These are phyloP conservation scores for Suillus paluster DNA, from an alignment of 768 basidiomycete species.

Conservation along the genomic window DNA sequence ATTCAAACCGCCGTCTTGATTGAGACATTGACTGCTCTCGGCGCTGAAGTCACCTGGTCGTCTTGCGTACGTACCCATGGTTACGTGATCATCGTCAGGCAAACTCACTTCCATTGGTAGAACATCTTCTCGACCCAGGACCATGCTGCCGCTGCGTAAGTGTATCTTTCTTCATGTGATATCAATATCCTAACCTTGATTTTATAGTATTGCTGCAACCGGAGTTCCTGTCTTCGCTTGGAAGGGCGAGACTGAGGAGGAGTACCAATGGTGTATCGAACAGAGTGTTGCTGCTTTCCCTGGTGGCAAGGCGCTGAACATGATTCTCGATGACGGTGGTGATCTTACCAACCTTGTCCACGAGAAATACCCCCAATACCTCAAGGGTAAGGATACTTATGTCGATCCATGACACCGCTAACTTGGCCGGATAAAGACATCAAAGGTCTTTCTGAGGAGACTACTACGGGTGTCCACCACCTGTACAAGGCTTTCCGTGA, in stretches of 20 bases:
- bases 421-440: conserved; percentile 55
- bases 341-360: conserved; percentile 95
- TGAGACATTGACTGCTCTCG: conserved; percentile 93
- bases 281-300: conserved; percentile 92
- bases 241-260: conserved; percentile 99
- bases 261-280: conserved; percentile 98
- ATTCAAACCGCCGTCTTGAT: conserved; percentile 99
- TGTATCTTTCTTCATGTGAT: conserved; percentile 16
- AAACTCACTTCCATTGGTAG: conserved; percentile 41
- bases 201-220: conserved; percentile 87
- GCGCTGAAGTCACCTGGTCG: conserved; percentile 98
- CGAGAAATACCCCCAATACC: conserved; percentile 92
- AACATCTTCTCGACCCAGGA: conserved; percentile 99
- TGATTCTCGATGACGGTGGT: conserved; percentile 99
- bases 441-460: conserved; percentile 97
- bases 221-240: conserved; percentile 99
- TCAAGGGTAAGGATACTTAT: conserved; percentile 54
- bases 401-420: conserved; percentile 1
- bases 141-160: conserved; percentile 96
- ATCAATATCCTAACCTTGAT: conserved; percentile 6
- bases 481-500: conserved; percentile 98
- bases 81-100: background rate
- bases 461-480: conserved; percentile 99
- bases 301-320: conserved; percentile 84
- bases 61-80: conserved; percentile 72